Evolutionary conservation across 257 asterid genomes (phyloP).

Genomic region (Vinca minor): DNA sequence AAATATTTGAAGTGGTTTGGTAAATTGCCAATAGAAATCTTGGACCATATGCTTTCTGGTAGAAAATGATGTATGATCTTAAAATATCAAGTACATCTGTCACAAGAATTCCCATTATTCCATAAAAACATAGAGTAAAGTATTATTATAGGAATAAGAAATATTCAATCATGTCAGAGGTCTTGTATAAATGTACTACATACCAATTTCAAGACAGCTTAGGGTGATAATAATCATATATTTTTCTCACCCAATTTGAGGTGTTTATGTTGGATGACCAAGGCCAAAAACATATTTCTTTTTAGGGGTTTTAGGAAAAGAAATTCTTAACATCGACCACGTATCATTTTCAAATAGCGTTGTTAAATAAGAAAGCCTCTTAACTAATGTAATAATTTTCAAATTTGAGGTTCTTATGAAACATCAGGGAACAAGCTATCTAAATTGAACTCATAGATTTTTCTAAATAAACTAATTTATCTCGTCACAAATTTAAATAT

Average conservation of each 20-base stretch:
- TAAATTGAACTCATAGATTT: no score
- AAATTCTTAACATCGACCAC: no score
- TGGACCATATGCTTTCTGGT: slow-evolving; percentile 11
- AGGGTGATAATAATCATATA: not conserved
- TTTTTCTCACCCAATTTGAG: slow-evolving; percentile 11
- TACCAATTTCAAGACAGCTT: slow-evolving; percentile 16
- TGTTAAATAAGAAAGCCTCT: no score
- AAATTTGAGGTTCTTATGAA: no score
- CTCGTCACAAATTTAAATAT: no score
- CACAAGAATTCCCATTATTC: slow-evolving; percentile 12
- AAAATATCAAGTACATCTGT: slow-evolving; percentile 17
- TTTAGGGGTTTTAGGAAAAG: no score
- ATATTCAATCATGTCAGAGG: slow-evolving; percentile 16
- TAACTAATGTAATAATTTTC: no score
- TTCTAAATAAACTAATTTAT: no score
- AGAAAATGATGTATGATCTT: slow-evolving; percentile 19
- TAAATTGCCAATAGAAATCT: slow-evolving; percentile 23
- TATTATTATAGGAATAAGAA: slow-evolving; percentile 1
- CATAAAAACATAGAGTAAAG: not conserved
- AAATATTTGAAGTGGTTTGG: slow-evolving; percentile 24
- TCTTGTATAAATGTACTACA: not conserved
- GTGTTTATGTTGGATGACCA: not conserved
- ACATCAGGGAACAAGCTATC: no score
- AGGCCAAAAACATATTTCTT: no score
- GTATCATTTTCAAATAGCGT: no score